phyloP scores from a whole-genome alignment of 2,329 filamentous ascomycete species.

The Waltergamsia citrina region DNA sequence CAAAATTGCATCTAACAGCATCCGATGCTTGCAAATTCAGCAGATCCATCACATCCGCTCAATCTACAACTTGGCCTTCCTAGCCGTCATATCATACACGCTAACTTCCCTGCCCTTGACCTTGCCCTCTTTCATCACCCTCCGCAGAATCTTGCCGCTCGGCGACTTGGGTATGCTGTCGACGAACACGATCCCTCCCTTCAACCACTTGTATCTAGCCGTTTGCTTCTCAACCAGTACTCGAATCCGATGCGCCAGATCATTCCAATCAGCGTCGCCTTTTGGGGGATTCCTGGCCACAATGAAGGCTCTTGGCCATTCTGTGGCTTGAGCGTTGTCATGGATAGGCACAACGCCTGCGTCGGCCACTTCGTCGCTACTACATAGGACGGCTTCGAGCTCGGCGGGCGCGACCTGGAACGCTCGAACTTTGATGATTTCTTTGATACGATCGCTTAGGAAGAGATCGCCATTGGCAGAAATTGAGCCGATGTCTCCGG shows the following conservation, averaged over 20 bases:
- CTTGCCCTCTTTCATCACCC: constrained; percentile 29
- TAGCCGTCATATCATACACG: constrained; percentile 13
- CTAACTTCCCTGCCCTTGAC: constrained; percentile 23
- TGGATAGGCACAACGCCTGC: constrained; percentile 55
- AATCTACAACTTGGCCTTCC: constrained; percentile 5
- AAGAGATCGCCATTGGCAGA: constrained; percentile 45
- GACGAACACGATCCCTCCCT: constrained; percentile 61
- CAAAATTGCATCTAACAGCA: no score
- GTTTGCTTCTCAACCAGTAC: constrained; percentile 49
- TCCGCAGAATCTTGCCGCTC: constrained; percentile 36
- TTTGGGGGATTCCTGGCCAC: constrained; percentile 21
- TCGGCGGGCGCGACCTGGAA: constrained; percentile 51
- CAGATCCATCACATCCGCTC: background rate
- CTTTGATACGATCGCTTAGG: constrained; percentile 66
- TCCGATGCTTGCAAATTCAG: no score
- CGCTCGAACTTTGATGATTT: constrained; percentile 52
- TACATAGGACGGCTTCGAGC: constrained; percentile 24
- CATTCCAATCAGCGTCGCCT: constrained; percentile 19
- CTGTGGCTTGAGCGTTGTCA: constrained; percentile 46
- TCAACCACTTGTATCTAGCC: constrained; percentile 56
- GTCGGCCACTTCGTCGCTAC: constrained; percentile 43
- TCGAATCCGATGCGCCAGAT: constrained; percentile 44
- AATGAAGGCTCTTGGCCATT: constrained; percentile 55
- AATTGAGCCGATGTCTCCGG: constrained; percentile 58
- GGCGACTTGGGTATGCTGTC: constrained; percentile 64